Evolutionary conservation across 176 grass and related monocot species (phyloP).

Genomic region (Cymbopogon citratus): DNA sequence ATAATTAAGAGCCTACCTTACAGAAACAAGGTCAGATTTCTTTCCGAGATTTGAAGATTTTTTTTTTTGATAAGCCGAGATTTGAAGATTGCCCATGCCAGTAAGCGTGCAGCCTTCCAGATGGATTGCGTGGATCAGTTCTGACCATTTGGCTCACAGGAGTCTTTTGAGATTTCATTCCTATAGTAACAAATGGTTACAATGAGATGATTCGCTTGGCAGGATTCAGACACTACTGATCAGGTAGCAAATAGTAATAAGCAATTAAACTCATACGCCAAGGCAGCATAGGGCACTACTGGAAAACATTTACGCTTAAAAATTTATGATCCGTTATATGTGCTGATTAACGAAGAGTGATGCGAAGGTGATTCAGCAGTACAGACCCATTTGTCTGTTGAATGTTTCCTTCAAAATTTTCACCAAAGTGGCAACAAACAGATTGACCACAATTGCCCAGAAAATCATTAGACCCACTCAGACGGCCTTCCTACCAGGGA

Average conservation of each 20-base stretch:
- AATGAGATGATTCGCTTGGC: no score
- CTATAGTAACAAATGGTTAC: conserved; percentile 36
- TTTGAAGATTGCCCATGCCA: conserved; percentile 62
- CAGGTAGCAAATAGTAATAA: not conserved
- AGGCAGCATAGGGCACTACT: not conserved
- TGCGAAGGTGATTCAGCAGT: no score
- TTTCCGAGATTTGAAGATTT: conserved; percentile 64
- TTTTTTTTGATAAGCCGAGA: no score
- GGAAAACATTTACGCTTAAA: conserved; percentile 1
- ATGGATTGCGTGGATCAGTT: conserved; percentile 76
- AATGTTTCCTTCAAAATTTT: no score
- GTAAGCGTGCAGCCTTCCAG: conserved; percentile 84
- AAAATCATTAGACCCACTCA: no score
- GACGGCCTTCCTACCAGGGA: no score
- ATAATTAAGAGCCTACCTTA: conserved; percentile 52
- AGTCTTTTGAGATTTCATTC: conserved; percentile 62
- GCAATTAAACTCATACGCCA: not conserved
- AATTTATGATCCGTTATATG: not conserved
- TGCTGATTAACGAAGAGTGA: not conserved
- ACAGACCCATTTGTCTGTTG: no score
- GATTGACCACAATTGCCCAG: no score
- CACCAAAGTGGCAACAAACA: no score
- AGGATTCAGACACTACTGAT: not conserved
- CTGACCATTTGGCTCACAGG: conserved; percentile 81
- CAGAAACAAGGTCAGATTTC: conserved; percentile 64